These are phyloP conservation scores for Boletus holoroseus DNA, from an alignment of 1,284 basidiomycete genomes.

Conservation along the genomic window DNA sequence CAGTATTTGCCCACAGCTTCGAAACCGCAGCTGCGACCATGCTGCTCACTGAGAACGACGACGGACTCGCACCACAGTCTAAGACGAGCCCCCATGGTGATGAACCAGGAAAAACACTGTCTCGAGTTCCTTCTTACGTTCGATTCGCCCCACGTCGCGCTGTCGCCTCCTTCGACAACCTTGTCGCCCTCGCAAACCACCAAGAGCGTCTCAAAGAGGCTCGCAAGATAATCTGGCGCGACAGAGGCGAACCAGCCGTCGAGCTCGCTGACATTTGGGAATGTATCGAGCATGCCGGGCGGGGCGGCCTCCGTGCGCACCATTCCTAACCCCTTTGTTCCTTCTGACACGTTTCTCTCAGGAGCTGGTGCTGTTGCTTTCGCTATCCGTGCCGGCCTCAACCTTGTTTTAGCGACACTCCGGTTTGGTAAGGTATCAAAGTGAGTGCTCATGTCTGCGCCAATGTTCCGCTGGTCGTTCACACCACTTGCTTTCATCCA, in stretches of 20 bases:
- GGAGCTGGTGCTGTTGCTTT: slow-evolving; percentile 78
- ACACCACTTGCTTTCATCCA: slow-evolving; percentile 16
- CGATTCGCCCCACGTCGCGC: slow-evolving; percentile 50
- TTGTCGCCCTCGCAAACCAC: slow-evolving; percentile 75
- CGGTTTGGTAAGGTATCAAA: slow-evolving; percentile 59
- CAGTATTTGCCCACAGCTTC: background rate
- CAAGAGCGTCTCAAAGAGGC: slow-evolving; percentile 67
- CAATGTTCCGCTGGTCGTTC: background rate
- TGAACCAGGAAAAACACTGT: slow-evolving; percentile 5
- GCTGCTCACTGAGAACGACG: slow-evolving; percentile 3
- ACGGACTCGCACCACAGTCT: slow-evolving; percentile 1
- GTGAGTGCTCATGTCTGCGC: slow-evolving; percentile 35
- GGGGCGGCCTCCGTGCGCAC: slow-evolving; percentile 71
- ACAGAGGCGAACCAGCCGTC: slow-evolving; percentile 69
- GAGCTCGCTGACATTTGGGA: slow-evolving; percentile 65
- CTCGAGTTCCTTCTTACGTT: slow-evolving; percentile 25
- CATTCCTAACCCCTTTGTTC: background rate
- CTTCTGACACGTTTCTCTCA: slow-evolving; percentile 29
- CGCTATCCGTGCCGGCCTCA: slow-evolving; percentile 74
- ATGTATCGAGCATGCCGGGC: slow-evolving; percentile 68
- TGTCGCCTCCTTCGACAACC: slow-evolving; percentile 71
- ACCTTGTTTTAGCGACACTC: slow-evolving; percentile 70
- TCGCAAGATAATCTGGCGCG: slow-evolving; percentile 77
- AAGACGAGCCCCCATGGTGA: background rate
- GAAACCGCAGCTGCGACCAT: slow-evolving; percentile 4